A percentile compares a stretch with the other conserved stretches of the same genome.
Evolutionary conservation across 768 basidiomycete genomes (phyloP).

Genomic region (Boletus speciosus): DNA sequence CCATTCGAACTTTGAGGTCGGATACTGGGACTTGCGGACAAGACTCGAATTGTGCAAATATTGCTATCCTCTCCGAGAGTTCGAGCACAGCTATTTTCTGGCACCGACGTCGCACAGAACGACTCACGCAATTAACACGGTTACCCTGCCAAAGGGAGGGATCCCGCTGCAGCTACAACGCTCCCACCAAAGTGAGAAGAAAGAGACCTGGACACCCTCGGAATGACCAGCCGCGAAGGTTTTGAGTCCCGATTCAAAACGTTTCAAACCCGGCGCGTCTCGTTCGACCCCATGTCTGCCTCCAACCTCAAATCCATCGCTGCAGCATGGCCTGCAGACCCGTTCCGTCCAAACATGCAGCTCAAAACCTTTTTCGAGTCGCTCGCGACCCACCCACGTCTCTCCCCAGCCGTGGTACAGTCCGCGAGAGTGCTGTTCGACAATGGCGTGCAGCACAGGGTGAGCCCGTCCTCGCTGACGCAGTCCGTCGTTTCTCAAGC

Average conservation of each 20-base stretch:
- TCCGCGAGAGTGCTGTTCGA: conserved; percentile 54
- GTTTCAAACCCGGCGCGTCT: not conserved
- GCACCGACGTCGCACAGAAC: too few species aligned
- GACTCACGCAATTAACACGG: too few species aligned
- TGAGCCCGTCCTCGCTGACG: conserved; percentile 21
- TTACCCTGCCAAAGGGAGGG: too few species aligned
- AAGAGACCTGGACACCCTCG: too few species aligned
- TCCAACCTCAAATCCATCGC: conserved; percentile 55
- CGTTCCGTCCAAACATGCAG: conserved; percentile 75
- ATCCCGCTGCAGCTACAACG: too few species aligned
- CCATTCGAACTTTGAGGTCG: too few species aligned
- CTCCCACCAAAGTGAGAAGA: too few species aligned
- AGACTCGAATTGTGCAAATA: too few species aligned
- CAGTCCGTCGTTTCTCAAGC: conserved; percentile 2
- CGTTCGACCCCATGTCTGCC: conserved; percentile 26
- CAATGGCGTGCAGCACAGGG: conserved; percentile 58
- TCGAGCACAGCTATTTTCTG: too few species aligned
- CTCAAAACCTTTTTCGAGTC: conserved; percentile 62
- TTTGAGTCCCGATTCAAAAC: conserved; percentile 16
- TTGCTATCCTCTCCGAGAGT: too few species aligned
- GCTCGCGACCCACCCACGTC: conserved; percentile 63
- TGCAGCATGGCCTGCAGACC: conserved; percentile 63
- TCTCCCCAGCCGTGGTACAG: conserved; percentile 58
- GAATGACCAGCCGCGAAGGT: conserved; percentile 15
- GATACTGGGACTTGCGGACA: too few species aligned